Base-by-base conservation (phyloP, 305 asterid genomes). In the Solanum hybrid region DNA sequence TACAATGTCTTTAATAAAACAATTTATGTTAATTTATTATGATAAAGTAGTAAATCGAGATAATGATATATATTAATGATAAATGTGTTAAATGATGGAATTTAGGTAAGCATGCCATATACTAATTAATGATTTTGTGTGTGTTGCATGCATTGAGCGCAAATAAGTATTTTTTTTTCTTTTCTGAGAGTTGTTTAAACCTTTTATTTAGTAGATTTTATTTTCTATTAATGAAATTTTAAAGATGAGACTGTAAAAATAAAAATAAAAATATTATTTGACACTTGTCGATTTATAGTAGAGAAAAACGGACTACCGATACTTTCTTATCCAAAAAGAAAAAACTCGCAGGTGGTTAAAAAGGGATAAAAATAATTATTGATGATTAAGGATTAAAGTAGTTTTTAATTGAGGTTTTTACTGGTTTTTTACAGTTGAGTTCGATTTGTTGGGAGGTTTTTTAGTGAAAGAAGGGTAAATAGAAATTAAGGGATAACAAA, bases 381-480 rank as follows among this genome's bases (percentile, higher is more conserved):
- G 76, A 20, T 51, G 42, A 85, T 16, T 57, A 11, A 33, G 46
- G 33, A 85, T 85, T 57, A 57, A 57, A 12, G 88, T 51, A 51
- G 88, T 20, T 84, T 83, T 51, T 20, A 4, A 51, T 84, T 84
- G 88, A 22, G 87, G 26, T 2, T 82, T 40, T 26, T 40, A 82
- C 69, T 82, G 69, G 88, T 85, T 85, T 85, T 85, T 57, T 85
- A 57, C 46, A 85, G 76, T 85, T 33, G 76, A 85, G 46, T 85
- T 85, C 88, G 88, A 85, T 18, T 85, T 85, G 42, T 33, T 85
- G 88, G 46, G 88, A 57, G 76, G 88, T 31, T 22, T 85, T 33
- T 13, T 85, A 57, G 88, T 85, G 75, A 85, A 85, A 57, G 46
- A 85, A 57, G 31, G 88, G 88, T 85, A 85, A 61, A 31, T 51